Base-by-base conservation (phyloP, 2,329 filamentous ascomycete genomes). In the Apiospora aurea region DNA sequence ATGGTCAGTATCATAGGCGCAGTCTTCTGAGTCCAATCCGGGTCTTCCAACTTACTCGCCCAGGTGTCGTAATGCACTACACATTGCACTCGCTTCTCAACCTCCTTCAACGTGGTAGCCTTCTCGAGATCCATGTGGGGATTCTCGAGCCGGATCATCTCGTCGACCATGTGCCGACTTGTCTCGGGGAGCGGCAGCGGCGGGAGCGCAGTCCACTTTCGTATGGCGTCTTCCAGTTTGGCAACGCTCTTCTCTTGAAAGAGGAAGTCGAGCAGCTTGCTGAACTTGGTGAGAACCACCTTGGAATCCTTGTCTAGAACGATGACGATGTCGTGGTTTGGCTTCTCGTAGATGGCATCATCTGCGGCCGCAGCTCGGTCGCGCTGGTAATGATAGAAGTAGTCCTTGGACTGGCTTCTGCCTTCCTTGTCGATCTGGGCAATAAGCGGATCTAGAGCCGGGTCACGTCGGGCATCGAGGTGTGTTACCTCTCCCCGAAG, bases 381-480 rank as follows among this genome's bases (percentile, higher is more conserved):
- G 8, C 71, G 71, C 44, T 71, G 70, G 29, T 74, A 71, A 4
- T n/a, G n/a, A 47, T 66, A 72, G 70, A 74, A 74, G 41, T 57
- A 44, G 29, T 74, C 73, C n/a, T 61, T 49, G 2, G 70, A 64
- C 16, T 49, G 68, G 47, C 51, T 69, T 21, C 41, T 70, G 24
- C 73, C 73, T 69, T 73, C 71, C 3, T 67, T 53, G 46, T 69
- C 51, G n/a, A 74, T 71, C 64, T 74, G 71, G 16, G 69, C 21
- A 43, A 73, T 38, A 6, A 73, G 34, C 16, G 73, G 29, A 49
- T 73, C 72, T 11, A 57, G 2, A 10, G 71, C 38, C 8, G 71
- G 71, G 24, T 53, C 11, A 53, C 13, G 24, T 18, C 11, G 51
- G 51, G 24, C 1, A 18, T 29, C 29, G 6, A 2, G 18, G 8